These are phyloP conservation scores for Lactarius tabidus DNA, from an alignment of 768 basidiomycete species.

Conservation along the genomic window DNA sequence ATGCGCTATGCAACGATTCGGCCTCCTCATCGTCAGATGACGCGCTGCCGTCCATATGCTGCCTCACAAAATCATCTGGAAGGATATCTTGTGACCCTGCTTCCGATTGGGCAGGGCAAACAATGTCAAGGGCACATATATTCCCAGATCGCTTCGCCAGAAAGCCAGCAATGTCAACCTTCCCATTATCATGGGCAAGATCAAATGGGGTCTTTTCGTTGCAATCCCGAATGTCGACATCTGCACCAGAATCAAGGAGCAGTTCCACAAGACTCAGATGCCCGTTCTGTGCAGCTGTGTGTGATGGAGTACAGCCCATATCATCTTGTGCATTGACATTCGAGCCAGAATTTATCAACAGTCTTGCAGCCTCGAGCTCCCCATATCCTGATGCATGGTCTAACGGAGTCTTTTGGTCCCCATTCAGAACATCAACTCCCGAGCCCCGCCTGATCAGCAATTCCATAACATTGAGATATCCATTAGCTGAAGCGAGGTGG, in stretches of 20 bases:
- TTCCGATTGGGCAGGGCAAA: too few species aligned
- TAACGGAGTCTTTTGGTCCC: neutral
- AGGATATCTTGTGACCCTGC: neutral
- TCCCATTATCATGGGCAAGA: neutral
- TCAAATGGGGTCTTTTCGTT: neutral
- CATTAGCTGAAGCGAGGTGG: neutral
- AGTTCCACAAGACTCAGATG: neutral
- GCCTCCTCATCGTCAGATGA: neutral
- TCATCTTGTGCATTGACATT: neutral
- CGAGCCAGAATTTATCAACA: neutral
- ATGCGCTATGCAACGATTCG: neutral
- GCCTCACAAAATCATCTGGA: neutral
- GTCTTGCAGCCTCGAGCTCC: neutral
- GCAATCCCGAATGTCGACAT: neutral
- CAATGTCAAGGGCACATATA: neutral
- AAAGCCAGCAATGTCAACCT: neutral
- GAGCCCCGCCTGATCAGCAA: neutral
- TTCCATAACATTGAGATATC: neutral
- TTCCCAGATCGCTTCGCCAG: too few species aligned
- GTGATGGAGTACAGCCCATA: neutral
- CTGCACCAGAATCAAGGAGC: neutral
- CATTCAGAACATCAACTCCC: neutral
- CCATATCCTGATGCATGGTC: accelerated
- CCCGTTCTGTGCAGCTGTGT: neutral
- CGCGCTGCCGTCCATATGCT: neutral